Conservation (phyloP, 345 rosid genomes). For the Linum trigynum region DNA sequence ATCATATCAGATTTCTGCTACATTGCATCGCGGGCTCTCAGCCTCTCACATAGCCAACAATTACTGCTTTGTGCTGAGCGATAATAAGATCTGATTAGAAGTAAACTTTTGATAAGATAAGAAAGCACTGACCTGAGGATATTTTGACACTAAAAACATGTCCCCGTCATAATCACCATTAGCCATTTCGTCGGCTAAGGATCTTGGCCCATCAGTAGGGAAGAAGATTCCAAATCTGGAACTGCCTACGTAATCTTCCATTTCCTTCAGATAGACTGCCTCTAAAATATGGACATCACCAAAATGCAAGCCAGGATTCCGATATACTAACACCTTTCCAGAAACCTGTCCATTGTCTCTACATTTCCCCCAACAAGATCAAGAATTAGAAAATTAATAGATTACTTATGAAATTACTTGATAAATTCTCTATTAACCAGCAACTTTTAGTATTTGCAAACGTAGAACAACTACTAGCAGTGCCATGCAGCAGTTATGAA, state of each 20-base stretch:
- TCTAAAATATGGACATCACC: constrained; percentile 69
- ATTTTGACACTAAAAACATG: constrained; percentile 59
- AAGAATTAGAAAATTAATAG: background rate
- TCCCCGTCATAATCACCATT: constrained; percentile 83
- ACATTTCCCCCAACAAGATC: constrained; percentile 1
- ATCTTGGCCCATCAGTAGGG: constrained; percentile 52
- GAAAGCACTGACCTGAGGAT: constrained; percentile 45
- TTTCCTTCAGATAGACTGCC: constrained; percentile 47
- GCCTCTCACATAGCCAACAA: background rate
- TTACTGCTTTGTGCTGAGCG: background rate
- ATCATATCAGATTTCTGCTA: too few species aligned
- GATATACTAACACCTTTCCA: constrained; percentile 67
- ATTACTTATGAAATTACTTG: background rate
- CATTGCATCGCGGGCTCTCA: too few species aligned
- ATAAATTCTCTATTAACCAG: too few species aligned
- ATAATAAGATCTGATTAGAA: too few species aligned
- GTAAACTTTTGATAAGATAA: background rate
- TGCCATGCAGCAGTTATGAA: background rate
- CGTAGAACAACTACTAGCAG: background rate
- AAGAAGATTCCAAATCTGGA: constrained; percentile 77
- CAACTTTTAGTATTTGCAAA: background rate
- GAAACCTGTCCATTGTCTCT: constrained; percentile 68
- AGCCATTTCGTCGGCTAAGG: constrained; percentile 73
- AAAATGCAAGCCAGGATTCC: constrained; percentile 74
- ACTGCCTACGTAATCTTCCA: constrained; percentile 51